Evolutionary conservation across 495 filamentous ascomycete genomes (phyloP).

Genomic region (Gamarada debralockiae): DNA sequence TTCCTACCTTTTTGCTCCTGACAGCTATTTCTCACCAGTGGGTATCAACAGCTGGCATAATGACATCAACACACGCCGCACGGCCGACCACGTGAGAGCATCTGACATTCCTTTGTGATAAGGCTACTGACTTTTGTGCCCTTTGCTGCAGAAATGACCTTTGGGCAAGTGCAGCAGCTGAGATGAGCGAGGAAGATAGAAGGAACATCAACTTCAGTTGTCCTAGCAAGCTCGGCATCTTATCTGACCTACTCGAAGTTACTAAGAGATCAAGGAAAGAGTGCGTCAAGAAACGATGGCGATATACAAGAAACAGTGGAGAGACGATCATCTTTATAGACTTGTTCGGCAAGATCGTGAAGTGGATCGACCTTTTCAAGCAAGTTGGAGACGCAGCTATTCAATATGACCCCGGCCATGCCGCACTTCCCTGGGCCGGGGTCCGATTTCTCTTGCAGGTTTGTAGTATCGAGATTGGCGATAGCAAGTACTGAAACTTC

Average conservation of each 20-base stretch:
- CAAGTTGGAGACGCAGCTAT: constrained; percentile 31
- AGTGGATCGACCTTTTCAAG: constrained; percentile 36
- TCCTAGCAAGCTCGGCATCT: constrained; percentile 21
- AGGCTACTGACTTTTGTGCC: too few relatives aligned
- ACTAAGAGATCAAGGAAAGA: constrained; percentile 15
- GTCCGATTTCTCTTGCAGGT: constrained; percentile 36
- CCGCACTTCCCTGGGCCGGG: constrained; percentile 38
- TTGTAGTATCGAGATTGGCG: not conserved
- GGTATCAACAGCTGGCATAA: too few relatives aligned
- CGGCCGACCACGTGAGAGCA: too few relatives aligned
- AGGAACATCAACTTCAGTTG: constrained; percentile 21
- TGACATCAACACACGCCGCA: too few relatives aligned
- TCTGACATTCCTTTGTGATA: too few relatives aligned
- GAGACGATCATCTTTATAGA: constrained; percentile 32
- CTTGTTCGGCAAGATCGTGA: constrained; percentile 30
- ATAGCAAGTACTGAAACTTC: too few relatives aligned
- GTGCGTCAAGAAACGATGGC: constrained; percentile 20
- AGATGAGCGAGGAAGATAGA: constrained; percentile 21
- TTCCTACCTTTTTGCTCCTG: too few relatives aligned
- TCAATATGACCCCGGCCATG: constrained; percentile 36
- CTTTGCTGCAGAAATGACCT: constrained; percentile 28
- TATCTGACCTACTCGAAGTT: constrained; percentile 3
- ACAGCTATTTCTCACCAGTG: too few relatives aligned
- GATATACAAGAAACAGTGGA: constrained; percentile 17
- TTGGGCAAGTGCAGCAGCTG: constrained; percentile 18